Percentiles rank a stretch among this genome's conserved stretches.
Evolutionary conservation across 2,329 filamentous ascomycete genomes (phyloP).

Genomic region (Ilyonectria mors-panacis): DNA sequence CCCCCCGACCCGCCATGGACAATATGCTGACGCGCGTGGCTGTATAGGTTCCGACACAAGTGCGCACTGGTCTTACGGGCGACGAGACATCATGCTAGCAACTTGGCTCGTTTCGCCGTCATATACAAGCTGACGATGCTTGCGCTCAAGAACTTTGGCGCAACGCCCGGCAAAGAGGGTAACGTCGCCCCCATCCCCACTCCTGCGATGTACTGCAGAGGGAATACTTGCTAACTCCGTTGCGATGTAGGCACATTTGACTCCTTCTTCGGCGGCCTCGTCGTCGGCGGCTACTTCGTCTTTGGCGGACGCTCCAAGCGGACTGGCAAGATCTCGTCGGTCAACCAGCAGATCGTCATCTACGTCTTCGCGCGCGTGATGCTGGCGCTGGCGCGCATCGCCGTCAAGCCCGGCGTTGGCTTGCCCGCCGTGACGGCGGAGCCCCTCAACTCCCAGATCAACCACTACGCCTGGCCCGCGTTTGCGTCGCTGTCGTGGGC

Average conservation of each 20-base stretch:
- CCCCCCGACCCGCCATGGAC: neutral
- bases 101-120: constrained; percentile 91
- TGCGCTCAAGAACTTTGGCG: constrained; percentile 74
- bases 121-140: constrained; percentile 91
- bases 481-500: constrained; percentile 96
- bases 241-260: constrained; percentile 75
- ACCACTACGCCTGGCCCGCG: constrained; percentile 87
- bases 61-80: constrained; percentile 83
- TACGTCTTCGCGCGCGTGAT: constrained; percentile 96
- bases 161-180: constrained; percentile 73
- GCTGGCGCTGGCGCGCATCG: constrained; percentile 86
- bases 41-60: constrained; percentile 79
- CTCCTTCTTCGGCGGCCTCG: constrained; percentile 86
- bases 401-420: constrained; percentile 75
- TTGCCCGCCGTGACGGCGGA: constrained; percentile 66
- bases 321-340: constrained; percentile 78
- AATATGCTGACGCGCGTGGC: constrained; percentile 35
- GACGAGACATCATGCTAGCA: constrained; percentile 90
- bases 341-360: constrained; percentile 97
- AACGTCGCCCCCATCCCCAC: constrained; percentile 22
- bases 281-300: constrained; percentile 92
- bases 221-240: neutral
- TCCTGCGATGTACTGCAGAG: too few species aligned
- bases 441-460: constrained; percentile 65
- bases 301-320: constrained; percentile 80